phyloP scores from a whole-genome alignment of 305 asterid species.

The Petunia hybrid region DNA sequence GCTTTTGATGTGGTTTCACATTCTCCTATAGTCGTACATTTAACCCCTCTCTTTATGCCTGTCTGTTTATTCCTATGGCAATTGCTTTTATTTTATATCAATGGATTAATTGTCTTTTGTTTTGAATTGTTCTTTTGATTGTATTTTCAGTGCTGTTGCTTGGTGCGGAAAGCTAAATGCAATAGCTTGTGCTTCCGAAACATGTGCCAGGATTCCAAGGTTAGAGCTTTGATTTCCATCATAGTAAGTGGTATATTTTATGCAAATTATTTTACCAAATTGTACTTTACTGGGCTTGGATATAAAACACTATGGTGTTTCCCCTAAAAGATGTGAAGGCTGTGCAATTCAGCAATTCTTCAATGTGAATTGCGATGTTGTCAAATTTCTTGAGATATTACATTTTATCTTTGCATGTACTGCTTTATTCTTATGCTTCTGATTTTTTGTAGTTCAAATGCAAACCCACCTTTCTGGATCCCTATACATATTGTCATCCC shows the following conservation, averaged over 20 bases:
- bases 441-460: slow-evolving; percentile 70
- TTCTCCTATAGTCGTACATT: not conserved
- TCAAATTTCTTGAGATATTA: not conserved
- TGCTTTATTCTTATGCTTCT: slow-evolving; percentile 35
- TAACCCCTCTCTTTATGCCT: too few relatives aligned
- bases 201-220: slow-evolving; percentile 99
- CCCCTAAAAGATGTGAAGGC: slow-evolving; percentile 6
- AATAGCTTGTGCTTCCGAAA: slow-evolving; percentile 97
- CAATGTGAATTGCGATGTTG: slow-evolving; percentile 24
- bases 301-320: not conserved
- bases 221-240: slow-evolving; percentile 37
- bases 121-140: slow-evolving; percentile 27
- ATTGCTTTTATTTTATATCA: slow-evolving; percentile 9
- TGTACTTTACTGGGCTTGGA: not conserved
- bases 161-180: slow-evolving; percentile 99
- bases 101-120: slow-evolving; percentile 17
- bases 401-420: slow-evolving; percentile 23
- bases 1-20: slow-evolving; percentile 8
- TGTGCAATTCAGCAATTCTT: slow-evolving; percentile 3
- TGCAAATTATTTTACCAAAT: not conserved
- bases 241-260: not conserved
- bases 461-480: slow-evolving; percentile 98
- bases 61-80: not conserved
- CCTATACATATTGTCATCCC: slow-evolving; percentile 97
- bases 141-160: slow-evolving; percentile 83